A percentile compares a stretch with the other conserved stretches of the same genome.
phyloP scores from a whole-genome alignment of 148 eudicot genomes.

The Spergularia marina region DNA sequence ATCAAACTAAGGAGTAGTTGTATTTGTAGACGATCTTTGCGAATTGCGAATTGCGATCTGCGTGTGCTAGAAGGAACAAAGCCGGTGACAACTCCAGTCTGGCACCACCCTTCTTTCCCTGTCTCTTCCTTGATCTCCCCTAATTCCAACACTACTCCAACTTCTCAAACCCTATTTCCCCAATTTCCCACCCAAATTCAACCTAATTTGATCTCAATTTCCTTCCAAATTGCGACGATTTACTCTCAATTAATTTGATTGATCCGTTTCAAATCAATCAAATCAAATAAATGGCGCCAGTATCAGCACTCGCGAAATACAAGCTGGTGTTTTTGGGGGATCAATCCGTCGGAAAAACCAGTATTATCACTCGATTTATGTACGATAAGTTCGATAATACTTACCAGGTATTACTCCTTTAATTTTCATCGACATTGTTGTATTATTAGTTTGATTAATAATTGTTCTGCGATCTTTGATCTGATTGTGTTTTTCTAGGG shows the following conservation, averaged over 20 bases:
- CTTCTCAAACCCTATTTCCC: constrained; percentile 1
- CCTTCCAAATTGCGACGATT: background rate
- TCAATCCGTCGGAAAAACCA: constrained; percentile 54
- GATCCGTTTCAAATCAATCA: background rate
- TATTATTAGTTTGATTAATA: constrained; percentile 13
- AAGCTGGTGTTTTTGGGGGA: constrained; percentile 52
- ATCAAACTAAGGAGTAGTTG: too few relatives aligned
- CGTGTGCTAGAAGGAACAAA: too few relatives aligned
- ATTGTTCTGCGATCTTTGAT: constrained; percentile 17
- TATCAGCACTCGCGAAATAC: constrained; percentile 51
- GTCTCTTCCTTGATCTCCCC: background rate
- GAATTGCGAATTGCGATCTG: too few relatives aligned
- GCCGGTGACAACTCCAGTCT: too few relatives aligned
- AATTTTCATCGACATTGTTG: background rate
- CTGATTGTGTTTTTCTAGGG: background rate
- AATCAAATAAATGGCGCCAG: constrained; percentile 39
- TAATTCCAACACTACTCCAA: constrained; percentile 9
- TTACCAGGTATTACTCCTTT: constrained; percentile 32
- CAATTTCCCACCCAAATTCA: background rate
- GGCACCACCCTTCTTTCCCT: background rate
- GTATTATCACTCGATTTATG: constrained; percentile 55
- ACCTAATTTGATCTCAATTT: background rate
- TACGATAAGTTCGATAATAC: constrained; percentile 52
- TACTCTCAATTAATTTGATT: background rate
- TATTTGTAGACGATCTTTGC: too few relatives aligned